phyloP scores from a whole-genome alignment of 108 stramenopile species.

The Fragilaria crotonensis region DNA sequence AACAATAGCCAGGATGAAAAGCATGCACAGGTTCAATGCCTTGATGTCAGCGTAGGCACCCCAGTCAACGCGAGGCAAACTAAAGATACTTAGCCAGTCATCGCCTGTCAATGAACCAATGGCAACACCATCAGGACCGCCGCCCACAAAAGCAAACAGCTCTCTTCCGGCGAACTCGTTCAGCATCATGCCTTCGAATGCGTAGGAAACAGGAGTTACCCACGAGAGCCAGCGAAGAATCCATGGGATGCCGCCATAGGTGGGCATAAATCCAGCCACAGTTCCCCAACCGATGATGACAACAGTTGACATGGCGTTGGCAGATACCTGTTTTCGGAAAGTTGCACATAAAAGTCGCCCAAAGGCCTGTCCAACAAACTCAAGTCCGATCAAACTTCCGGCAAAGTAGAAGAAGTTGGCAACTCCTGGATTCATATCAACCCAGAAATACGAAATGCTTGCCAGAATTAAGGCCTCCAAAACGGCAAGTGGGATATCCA shows the following conservation, averaged over 20 bases:
- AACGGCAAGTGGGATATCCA: conserved; percentile 23
- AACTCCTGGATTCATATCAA: conserved; percentile 24
- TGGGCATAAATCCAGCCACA: conserved; percentile 35
- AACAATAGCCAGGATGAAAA: conserved; percentile 29
- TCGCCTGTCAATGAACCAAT: conserved; percentile 10
- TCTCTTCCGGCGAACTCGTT: conserved; percentile 7
- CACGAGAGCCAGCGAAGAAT: conserved; percentile 29
- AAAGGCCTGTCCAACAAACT: conserved; percentile 33
- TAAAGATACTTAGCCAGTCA: background rate
- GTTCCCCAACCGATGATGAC: conserved; percentile 24
- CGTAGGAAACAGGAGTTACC: conserved; percentile 28
- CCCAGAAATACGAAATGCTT: conserved; percentile 38
- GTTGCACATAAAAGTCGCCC: conserved; percentile 27
- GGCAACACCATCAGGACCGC: background rate
- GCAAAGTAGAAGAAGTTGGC: conserved; percentile 29
- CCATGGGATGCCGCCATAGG: conserved; percentile 11
- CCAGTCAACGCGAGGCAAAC: conserved; percentile 5
- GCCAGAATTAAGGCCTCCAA: conserved; percentile 28
- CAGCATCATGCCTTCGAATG: conserved; percentile 27
- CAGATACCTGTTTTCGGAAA: conserved; percentile 29
- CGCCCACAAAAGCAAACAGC: no score
- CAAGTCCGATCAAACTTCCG: conserved; percentile 27
- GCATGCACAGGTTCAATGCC: conserved; percentile 26
- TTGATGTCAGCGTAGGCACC: conserved; percentile 10
- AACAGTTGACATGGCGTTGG: conserved; percentile 21